These are phyloP conservation scores for Phytopythium chamaehyphon DNA, from an alignment of 352 stramenopile genomes.

Conservation along the genomic window DNA sequence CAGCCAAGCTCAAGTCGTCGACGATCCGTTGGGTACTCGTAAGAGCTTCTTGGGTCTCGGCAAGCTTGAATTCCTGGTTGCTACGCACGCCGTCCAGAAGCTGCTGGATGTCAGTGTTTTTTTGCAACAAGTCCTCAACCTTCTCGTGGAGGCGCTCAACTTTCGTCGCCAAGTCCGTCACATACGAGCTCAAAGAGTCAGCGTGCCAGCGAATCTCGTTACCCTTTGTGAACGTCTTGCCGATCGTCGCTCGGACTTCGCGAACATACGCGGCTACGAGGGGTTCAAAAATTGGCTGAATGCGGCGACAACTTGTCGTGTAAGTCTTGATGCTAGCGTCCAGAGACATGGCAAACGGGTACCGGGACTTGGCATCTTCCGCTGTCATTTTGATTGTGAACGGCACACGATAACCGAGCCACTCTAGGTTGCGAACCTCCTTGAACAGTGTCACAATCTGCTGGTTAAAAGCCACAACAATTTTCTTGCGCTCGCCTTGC, in stretches of 20 bases:
- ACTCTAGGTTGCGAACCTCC: slow-evolving; percentile 98
- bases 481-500: slow-evolving; percentile 67
- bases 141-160: slow-evolving; percentile 98
- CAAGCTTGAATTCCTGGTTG: slow-evolving; percentile 49
- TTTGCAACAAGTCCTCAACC: slow-evolving; percentile 94
- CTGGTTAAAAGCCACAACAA: slow-evolving; percentile 95
- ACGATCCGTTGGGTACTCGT: slow-evolving; percentile 90
- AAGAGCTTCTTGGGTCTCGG: slow-evolving; percentile 57
- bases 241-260: slow-evolving; percentile 79
- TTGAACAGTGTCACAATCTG: slow-evolving; percentile 98
- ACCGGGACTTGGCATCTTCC: slow-evolving; percentile 96
- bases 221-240: slow-evolving; percentile 86
- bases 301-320: slow-evolving; percentile 63
- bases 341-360: slow-evolving; percentile 96
- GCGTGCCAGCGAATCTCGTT: slow-evolving; percentile 89
- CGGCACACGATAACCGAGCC: slow-evolving; percentile 96
- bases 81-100: slow-evolving; percentile 77
- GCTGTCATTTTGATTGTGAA: slow-evolving; percentile 94
- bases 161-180: slow-evolving; percentile 86
- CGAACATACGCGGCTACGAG: slow-evolving; percentile 71
- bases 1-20: slow-evolving; percentile 93
- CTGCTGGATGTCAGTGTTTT: slow-evolving; percentile 91
- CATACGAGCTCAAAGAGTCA: slow-evolving; percentile 85
- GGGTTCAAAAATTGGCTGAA: slow-evolving; percentile 82
- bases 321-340: slow-evolving; percentile 97